phyloP scores from a whole-genome alignment of 768 basidiomycete genomes.

The Kwoniella pini region DNA sequence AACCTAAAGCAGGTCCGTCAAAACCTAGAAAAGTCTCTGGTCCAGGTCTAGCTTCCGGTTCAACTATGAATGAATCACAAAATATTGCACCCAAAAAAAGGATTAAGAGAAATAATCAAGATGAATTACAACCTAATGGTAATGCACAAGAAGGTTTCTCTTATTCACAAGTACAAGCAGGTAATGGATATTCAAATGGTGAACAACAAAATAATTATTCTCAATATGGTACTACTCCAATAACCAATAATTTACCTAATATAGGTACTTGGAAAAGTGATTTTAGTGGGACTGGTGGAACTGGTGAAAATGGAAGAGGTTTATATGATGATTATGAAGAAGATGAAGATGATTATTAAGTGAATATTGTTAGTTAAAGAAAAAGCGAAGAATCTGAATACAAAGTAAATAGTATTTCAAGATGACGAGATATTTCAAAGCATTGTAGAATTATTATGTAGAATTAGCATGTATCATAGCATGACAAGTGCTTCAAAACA shows the following conservation, averaged over 20 bases:
- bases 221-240: not conserved
- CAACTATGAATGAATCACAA: constrained; percentile 6
- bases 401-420: too few relatives aligned
- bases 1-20: constrained; percentile 42
- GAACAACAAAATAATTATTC: not conserved
- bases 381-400: too few relatives aligned
- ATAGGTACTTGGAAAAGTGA: constrained; percentile 41
- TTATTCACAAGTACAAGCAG: not conserved
- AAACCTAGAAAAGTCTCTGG: constrained; percentile 20
- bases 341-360: constrained; percentile 54
- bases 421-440: too few relatives aligned
- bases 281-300: constrained; percentile 51
- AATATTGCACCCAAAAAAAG: constrained; percentile 21
- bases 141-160: not conserved
- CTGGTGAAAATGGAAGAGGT: constrained; percentile 54
- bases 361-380: too few relatives aligned
- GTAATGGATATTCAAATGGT: not conserved
- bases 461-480: too few relatives aligned
- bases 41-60: constrained; percentile 9
- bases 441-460: too few relatives aligned
- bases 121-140: not conserved
- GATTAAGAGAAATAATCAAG: constrained; percentile 17
- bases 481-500: too few relatives aligned
- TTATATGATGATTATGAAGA: constrained; percentile 54
- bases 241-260: constrained; percentile 20